A percentile compares a stretch with the other conserved stretches of the same genome.
These are phyloP conservation scores for Aureoboletus auriporus DNA, from an alignment of 768 basidiomycete genomes.

Conservation along the genomic window DNA sequence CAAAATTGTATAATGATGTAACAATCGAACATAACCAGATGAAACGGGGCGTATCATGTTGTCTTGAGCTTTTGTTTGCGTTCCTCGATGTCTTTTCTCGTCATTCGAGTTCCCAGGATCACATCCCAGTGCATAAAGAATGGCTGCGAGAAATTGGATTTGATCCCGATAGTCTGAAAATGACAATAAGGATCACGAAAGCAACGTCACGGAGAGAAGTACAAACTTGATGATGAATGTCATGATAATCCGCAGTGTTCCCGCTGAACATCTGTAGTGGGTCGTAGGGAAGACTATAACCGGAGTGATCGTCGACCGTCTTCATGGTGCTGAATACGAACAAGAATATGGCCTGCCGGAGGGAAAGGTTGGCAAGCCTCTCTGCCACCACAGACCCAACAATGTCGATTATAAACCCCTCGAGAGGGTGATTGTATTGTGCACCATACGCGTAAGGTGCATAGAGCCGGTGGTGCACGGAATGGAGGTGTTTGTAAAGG, in stretches of 20 bases:
- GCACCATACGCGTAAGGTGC: constrained; percentile 70
- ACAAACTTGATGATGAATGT: constrained; percentile 41
- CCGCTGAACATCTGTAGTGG: constrained; percentile 79
- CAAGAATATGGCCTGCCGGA: constrained; percentile 80
- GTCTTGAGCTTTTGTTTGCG: constrained; percentile 39
- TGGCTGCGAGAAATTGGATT: no score
- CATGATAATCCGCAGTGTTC: constrained; percentile 89
- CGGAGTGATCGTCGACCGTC: constrained; percentile 74
- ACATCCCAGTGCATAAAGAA: no score
- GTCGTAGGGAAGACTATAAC: constrained; percentile 67
- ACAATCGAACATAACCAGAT: not conserved
- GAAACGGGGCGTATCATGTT: constrained; percentile 7
- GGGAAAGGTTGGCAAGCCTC: constrained; percentile 56
- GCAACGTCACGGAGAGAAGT: not conserved
- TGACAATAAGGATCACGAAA: not conserved
- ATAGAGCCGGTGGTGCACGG: constrained; percentile 73
- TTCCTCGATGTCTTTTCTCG: constrained; percentile 53
- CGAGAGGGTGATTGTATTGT: constrained; percentile 96
- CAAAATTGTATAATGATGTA: not conserved
- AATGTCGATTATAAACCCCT: constrained; percentile 88
- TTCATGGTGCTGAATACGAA: constrained; percentile 84
- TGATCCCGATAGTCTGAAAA: constrained; percentile 56
- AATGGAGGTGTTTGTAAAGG: constrained; percentile 89
- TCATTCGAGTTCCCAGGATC: no score
- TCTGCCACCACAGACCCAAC: constrained; percentile 80